phyloP scores from a whole-genome alignment of 495 filamentous ascomycete species.

The Oidiodendron maius region DNA sequence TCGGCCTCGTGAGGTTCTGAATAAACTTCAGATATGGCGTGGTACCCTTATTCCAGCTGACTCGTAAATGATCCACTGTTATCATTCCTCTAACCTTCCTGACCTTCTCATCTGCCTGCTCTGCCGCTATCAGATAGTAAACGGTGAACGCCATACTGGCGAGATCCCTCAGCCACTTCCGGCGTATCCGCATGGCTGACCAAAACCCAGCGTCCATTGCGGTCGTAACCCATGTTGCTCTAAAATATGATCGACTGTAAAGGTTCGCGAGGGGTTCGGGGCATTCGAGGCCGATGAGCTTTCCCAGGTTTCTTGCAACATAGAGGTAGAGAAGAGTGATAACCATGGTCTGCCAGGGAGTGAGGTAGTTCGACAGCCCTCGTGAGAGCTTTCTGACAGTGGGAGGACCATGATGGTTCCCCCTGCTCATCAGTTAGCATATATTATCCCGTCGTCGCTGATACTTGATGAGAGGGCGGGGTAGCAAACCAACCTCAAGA shows the following conservation, averaged over 20 bases:
- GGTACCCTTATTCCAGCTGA: conserved; percentile 91
- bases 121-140: conserved; percentile 90
- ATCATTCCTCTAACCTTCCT: conserved; percentile 78
- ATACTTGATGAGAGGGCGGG: no score
- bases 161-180: conserved; percentile 77
- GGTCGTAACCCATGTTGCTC: conserved; percentile 95
- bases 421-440: conserved; percentile 40
- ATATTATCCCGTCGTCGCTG: background rate
- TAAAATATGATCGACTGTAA: conserved; percentile 91
- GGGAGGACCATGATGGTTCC: conserved; percentile 83
- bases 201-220: conserved; percentile 95
- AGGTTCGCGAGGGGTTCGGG: conserved; percentile 93
- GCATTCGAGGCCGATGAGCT: conserved; percentile 82
- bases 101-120: conserved; percentile 96
- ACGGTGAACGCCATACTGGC: conserved; percentile 73
- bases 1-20: conserved; percentile 66
- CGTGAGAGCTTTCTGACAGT: conserved; percentile 65
- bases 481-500: conserved; percentile 52
- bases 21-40: conserved; percentile 75
- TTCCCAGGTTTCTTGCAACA: conserved; percentile 83
- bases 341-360: conserved; percentile 83
- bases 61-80: conserved; percentile 85
- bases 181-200: conserved; percentile 89
- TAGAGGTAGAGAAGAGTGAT: conserved; percentile 90
- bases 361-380: conserved; percentile 57